phyloP scores from a whole-genome alignment of 1,284 basidiomycete genomes.

The Thelephora terrestris region DNA sequence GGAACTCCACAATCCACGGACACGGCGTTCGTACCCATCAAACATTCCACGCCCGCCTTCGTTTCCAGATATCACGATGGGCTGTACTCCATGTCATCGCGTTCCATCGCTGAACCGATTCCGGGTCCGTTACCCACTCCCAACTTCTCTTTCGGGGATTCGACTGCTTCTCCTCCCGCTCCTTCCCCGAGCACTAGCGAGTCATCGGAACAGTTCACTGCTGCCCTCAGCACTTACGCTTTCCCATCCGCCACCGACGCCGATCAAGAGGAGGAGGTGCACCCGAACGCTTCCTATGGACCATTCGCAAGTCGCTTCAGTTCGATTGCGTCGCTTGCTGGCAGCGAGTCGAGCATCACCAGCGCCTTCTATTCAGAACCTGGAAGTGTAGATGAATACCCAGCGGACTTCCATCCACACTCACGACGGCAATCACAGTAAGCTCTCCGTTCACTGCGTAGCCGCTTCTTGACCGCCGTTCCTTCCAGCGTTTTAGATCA shows the following conservation, averaged over 20 bases:
- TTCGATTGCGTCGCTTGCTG: conserved; percentile 18
- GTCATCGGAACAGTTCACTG: conserved; percentile 2
- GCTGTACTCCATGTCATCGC: conserved; percentile 38
- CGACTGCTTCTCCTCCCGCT: conserved; percentile 34
- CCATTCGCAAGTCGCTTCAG: conserved; percentile 10
- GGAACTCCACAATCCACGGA: not conserved
- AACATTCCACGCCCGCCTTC: not conserved
- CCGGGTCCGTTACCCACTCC: conserved; percentile 63
- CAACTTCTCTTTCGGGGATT: conserved; percentile 54
- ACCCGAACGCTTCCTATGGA: not conserved
- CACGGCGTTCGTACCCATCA: not conserved
- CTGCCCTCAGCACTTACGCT: not conserved
- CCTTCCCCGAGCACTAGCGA: conserved; percentile 22
- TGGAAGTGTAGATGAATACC: conserved; percentile 4
- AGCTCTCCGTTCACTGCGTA: not conserved
- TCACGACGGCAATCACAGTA: not conserved
- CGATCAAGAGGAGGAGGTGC: not conserved
- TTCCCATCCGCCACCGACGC: not conserved
- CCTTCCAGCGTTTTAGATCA: too few species aligned
- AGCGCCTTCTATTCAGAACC: conserved; percentile 14
- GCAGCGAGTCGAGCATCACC: conserved; percentile 19
- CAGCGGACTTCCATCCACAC: not conserved
- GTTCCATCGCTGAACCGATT: conserved; percentile 41
- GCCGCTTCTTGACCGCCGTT: too few species aligned
- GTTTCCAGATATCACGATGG: conserved; percentile 23